Evolutionary conservation across 805 yeast genomes (phyloP).

Genomic region (Candida namnaoensis): DNA sequence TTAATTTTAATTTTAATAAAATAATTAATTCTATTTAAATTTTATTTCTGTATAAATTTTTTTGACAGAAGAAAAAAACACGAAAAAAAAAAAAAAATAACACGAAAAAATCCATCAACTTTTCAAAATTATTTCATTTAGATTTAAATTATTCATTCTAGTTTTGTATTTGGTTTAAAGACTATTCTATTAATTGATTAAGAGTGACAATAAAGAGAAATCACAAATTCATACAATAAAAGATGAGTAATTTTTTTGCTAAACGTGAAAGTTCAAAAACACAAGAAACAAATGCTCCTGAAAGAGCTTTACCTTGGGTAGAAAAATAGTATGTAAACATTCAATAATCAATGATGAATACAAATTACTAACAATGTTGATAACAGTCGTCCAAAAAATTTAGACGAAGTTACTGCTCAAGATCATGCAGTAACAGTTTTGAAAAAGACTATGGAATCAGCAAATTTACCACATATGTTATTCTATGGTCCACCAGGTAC

Average conservation of each 20-base stretch:
- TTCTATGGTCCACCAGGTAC: conserved; percentile 95
- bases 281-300: conserved; percentile 6
- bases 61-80: neutral
- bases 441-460: conserved; percentile 66
- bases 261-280: neutral
- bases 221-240: too few relatives aligned
- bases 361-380: neutral
- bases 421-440: conserved; percentile 81
- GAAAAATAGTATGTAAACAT: conserved; percentile 53
- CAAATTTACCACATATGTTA: conserved; percentile 85
- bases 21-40: too few relatives aligned
- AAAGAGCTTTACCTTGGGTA: conserved; percentile 69
- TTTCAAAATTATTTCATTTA: too few relatives aligned
- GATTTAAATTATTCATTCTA: too few relatives aligned
- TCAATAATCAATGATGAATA: neutral
- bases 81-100: too few relatives aligned
- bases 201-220: neutral
- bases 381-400: conserved; percentile 66
- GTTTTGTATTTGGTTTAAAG: too few relatives aligned
- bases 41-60: too few relatives aligned
- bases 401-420: conserved; percentile 88
- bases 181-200: too few relatives aligned
- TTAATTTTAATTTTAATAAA: too few relatives aligned
- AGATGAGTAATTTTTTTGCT: neutral
- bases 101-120: too few relatives aligned